A percentile compares a stretch with the other conserved stretches of the same genome.
Evolutionary conservation across 495 filamentous ascomycete species (phyloP).

Genomic region (Aspergillus nidulans): DNA sequence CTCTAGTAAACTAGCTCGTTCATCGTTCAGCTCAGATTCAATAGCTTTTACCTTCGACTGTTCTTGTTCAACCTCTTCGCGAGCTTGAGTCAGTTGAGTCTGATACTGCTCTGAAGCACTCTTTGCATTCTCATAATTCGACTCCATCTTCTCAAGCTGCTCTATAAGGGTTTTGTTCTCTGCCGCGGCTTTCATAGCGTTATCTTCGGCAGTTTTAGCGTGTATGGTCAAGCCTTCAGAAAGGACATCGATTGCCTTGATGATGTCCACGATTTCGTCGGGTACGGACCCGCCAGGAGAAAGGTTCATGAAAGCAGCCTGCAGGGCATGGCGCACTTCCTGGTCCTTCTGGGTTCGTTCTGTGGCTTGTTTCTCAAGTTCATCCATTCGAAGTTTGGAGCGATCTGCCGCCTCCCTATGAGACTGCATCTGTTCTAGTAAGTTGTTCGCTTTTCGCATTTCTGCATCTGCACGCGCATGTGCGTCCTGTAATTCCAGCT

Average conservation of each 20-base stretch:
- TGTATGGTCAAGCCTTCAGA: slow-evolving; percentile 52
- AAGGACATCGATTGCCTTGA: slow-evolving; percentile 59
- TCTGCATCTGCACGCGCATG: slow-evolving; percentile 55
- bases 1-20: slow-evolving; percentile 58
- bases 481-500: slow-evolving; percentile 63
- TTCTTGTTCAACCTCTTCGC: slow-evolving; percentile 47
- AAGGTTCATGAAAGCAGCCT: slow-evolving; percentile 58
- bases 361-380: slow-evolving; percentile 42
- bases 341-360: slow-evolving; percentile 48
- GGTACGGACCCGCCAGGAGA: slow-evolving; percentile 53
- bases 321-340: slow-evolving; percentile 52
- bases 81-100: slow-evolving; percentile 32
- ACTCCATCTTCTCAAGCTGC: slow-evolving; percentile 38
- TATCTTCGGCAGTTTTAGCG: slow-evolving; percentile 37
- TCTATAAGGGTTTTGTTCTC: slow-evolving; percentile 49
- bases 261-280: slow-evolving; percentile 52
- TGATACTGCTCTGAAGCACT: slow-evolving; percentile 45
- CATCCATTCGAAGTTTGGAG: slow-evolving; percentile 42
- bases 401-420: slow-evolving; percentile 47
- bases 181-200: slow-evolving; percentile 28
- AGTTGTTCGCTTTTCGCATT: slow-evolving; percentile 48
- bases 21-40: slow-evolving; percentile 60
- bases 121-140: slow-evolving; percentile 33
- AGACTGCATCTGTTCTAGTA: slow-evolving; percentile 51
- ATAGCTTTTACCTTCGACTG: slow-evolving; percentile 54